Evolutionary conservation across 73 alveolate species (phyloP), one percentile per base, ranked within the genome.

Genomic region (Paramecium caudatum): DNA sequence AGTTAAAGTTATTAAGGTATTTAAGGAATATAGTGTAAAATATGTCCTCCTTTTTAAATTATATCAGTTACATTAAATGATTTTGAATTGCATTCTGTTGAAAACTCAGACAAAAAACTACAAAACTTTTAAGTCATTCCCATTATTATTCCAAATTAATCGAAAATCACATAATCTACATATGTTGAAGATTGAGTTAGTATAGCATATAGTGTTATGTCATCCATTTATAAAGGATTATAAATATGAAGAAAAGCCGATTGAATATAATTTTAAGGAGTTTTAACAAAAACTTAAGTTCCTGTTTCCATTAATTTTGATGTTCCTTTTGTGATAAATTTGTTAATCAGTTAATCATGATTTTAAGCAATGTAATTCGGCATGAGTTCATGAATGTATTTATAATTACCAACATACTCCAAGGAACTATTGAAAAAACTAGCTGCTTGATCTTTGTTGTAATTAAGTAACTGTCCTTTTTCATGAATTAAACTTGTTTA

Each of bases 401-500:
- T 55, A 27, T 55, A 55, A 55, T 55, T 55, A 27, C 80, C 80
- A 10, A 55, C 46, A 19, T 37, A 16, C 30, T 55, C 80, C 30
- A 21, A 55, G 30, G 80, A 43, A 5, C 80, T 27, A 10, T 21
- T 27, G 12, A 55, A 55, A 55, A 55, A 55, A 9, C 30, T 16
- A 17, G 80, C 23, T 12, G 80, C 80, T 55, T 55, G 30, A 37
- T 55, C 80, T 21, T 55, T 55, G 30, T 55, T 55, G 13, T 55
- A 55, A 10, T 55, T 55, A 37, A 55, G 30, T 55, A 55, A 55
- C 30, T 55, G 30, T 27, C 80, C 80, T 21, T 55, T 10, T 10
- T 55, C 80, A 21, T 55, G 80, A 25, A 55, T 55, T 55, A 55
- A 55, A 23, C 80, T 55, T 55, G 80, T 55, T 55, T 55, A 55